Conservation (phyloP, 768 basidiomycete genomes). For the Mrakia blollopis region DNA sequence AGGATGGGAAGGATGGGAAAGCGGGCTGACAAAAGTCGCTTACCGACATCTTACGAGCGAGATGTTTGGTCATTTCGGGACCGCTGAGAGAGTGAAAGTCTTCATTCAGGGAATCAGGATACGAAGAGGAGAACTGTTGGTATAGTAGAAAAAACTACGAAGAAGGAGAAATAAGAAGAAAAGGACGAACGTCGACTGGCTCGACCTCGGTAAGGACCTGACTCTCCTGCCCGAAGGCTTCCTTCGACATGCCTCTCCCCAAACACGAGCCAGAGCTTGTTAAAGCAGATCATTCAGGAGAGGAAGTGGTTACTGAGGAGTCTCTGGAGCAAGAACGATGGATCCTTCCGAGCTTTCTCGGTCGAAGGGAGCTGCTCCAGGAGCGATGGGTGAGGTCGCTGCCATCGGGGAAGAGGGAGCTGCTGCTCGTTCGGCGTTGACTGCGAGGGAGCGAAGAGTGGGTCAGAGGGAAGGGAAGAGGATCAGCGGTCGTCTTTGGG, state of each 20-base stretch:
- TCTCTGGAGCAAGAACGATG: background rate
- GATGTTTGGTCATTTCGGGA: no score
- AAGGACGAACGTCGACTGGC: background rate
- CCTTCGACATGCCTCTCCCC: no score
- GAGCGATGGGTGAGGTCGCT: background rate
- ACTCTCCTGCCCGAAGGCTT: background rate
- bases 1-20: background rate
- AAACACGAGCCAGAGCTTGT: background rate
- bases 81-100: no score
- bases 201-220: background rate
- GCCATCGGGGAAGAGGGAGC: constrained; percentile 21
- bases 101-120: no score
- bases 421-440: constrained; percentile 23
- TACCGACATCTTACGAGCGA: no score
- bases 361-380: background rate
- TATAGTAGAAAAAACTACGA: background rate
- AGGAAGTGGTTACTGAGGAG: background rate
- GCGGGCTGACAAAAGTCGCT: no score
- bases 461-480: background rate
- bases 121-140: no score
- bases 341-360: background rate
- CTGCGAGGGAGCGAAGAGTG: background rate
- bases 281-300: background rate
- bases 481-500: background rate
- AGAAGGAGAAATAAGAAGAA: background rate